Base-by-base conservation (phyloP, 129 eudicot species). In the Helianthus tuberosus region DNA sequence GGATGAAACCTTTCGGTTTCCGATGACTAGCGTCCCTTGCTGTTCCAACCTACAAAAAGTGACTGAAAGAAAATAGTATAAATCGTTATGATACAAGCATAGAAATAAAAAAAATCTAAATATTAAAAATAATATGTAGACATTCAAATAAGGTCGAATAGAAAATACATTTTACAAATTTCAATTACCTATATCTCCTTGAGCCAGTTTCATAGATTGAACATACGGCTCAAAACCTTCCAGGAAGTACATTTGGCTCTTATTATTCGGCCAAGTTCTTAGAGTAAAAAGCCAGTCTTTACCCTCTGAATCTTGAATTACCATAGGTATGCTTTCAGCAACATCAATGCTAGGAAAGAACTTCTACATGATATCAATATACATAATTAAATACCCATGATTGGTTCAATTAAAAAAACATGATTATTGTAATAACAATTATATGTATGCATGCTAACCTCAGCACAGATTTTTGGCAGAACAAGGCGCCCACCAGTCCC, bases 381-480 rank as follows among this genome's bases (percentile, higher is more conserved):
- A 63, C 15, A 13, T 23, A 25, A 41, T 53, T 17, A 27, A 23
- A 27, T 13, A 46, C 11, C 32, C 75, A 10, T 63, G 10, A 47
- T 75, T 68, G 41, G 59, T 48, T 5, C 3, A 65, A 8, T 43
- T 20, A 20, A 20, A 14, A 11, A 29, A 38, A 46, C 13, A 47
- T 29, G 36, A 29, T 10, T 3, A 5, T 46, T 48, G 46, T 27
- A 27, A 4, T 25, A 48, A 3, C 46, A 58, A 6, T 58, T 10
- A 5, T 23, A 5, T 35, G 23, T 8, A 75, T 38, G 11, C 29
- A 52, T 11, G 66, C 87, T 83, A 73, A 93, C 97, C 96, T 94
- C 98, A n/a, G 96, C 96, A 74, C 87, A 86, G 69, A 80, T 87
- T 54, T 94, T 94, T 6, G 97, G 98, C 23, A 94, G 75, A 12